A percentile compares a stretch with the other conserved stretches of the same genome.
These are phyloP conservation scores for Trichomonas tenax DNA, from an alignment of 208 protist species.

Conservation along the genomic window DNA sequence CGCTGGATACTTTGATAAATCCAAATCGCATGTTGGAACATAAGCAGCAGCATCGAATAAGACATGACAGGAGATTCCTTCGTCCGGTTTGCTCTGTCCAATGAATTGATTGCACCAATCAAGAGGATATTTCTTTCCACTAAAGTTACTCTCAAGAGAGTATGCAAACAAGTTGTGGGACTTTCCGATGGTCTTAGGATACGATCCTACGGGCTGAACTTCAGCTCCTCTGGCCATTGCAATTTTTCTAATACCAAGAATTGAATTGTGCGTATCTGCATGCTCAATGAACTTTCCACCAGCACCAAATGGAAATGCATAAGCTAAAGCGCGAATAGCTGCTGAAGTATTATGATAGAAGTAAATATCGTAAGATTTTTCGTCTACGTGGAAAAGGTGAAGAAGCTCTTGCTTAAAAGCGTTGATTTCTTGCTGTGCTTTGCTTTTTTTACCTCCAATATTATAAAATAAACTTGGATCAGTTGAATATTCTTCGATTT, in stretches of 20 bases:
- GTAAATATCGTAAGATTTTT: not conserved
- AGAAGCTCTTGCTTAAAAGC: not conserved
- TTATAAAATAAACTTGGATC: not conserved
- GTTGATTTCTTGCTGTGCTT: not conserved
- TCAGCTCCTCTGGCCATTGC: not conserved
- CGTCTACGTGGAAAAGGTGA: not conserved
- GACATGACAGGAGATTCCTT: not conserved
- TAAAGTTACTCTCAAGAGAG: not conserved
- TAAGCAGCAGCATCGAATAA: not conserved
- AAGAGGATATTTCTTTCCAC: not conserved
- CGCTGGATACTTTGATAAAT: not conserved
- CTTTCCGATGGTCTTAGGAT: not conserved
- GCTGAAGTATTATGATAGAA: not conserved
- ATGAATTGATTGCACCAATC: not conserved
- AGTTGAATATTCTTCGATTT: not conserved
- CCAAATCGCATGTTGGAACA: not conserved
- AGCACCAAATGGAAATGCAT: not conserved
- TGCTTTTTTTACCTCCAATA: not conserved
- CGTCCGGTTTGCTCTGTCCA: not conserved
- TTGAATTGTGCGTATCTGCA: not conserved
- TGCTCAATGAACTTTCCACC: not conserved
- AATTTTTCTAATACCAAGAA: not conserved
- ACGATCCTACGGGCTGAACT: not conserved
- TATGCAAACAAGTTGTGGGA: not conserved
- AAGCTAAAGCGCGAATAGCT: not conserved